Conservation (phyloP, 2,329 filamentous ascomycete species). For the Phoma herbarum region DNA sequence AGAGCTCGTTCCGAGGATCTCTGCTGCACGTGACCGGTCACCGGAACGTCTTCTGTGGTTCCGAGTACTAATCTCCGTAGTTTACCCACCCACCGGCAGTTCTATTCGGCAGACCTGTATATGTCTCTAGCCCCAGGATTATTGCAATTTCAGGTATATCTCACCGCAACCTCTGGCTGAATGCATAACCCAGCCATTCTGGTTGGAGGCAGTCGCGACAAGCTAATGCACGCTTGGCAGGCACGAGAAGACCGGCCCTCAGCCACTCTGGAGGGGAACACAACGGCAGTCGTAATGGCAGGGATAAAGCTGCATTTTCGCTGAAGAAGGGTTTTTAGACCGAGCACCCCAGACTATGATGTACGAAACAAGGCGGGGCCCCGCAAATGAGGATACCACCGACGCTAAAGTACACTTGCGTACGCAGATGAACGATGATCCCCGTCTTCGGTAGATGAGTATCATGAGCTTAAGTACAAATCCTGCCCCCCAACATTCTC, state of each 20-base stretch:
- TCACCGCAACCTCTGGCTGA: neutral
- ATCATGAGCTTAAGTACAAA: constrained; percentile 3
- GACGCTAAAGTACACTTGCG: constrained; percentile 3
- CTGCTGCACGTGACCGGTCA: neutral
- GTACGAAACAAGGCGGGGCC: constrained; percentile 6
- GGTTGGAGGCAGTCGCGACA: neutral
- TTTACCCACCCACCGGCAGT: constrained; percentile 11
- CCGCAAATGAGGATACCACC: neutral
- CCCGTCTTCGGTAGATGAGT: neutral
- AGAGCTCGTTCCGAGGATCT: constrained; percentile 7
- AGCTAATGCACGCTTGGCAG: constrained; percentile 7
- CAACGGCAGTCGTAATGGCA: constrained; percentile 5
- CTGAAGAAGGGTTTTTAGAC: neutral
- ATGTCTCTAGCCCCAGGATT: neutral
- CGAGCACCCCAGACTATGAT: constrained; percentile 9
- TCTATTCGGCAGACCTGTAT: constrained; percentile 5
- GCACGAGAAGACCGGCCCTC: neutral
- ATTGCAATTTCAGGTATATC: neutral
- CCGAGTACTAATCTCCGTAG: constrained; percentile 1
- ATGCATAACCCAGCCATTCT: constrained; percentile 3
- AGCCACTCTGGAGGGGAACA: constrained; percentile 6
- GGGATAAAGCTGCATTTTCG: neutral
- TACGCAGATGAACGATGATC: neutral
- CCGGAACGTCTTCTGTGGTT: neutral
- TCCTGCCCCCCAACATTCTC: neutral